Evolutionary conservation across 495 filamentous ascomycete genomes (phyloP).

Genomic region (Podospora anserina): DNA sequence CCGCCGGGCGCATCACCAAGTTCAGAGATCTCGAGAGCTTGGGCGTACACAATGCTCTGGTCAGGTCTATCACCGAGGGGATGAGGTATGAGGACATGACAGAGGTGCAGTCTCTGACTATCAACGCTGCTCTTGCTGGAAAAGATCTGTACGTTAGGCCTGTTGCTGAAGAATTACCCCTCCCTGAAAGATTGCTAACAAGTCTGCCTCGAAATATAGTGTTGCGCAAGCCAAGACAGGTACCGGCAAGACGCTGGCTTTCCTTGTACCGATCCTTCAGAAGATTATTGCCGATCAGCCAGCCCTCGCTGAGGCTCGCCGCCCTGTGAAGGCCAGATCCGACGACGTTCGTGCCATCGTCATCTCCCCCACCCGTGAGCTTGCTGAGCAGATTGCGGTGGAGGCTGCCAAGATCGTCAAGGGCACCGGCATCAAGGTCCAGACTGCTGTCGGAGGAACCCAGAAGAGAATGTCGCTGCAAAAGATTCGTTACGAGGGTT

Average conservation of each 20-base stretch:
- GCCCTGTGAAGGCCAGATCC: conserved; percentile 35
- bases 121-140: conserved; percentile 72
- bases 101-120: conserved; percentile 81
- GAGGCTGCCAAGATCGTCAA: conserved; percentile 71
- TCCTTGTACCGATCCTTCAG: conserved; percentile 73
- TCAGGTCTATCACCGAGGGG: conserved; percentile 63
- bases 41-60: conserved; percentile 60
- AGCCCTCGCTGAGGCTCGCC: conserved; percentile 35
- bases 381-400: conserved; percentile 88
- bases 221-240: conserved; percentile 86
- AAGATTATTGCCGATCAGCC: conserved; percentile 63
- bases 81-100: conserved; percentile 88
- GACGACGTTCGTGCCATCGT: conserved; percentile 83
- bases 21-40: conserved; percentile 67
- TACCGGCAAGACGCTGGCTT: conserved; percentile 84
- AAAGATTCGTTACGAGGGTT: conserved; percentile 67
- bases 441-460: conserved; percentile 87
- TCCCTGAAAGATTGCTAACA: conserved; percentile 2
- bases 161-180: background rate
- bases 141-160: conserved; percentile 67
- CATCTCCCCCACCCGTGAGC: conserved; percentile 89
- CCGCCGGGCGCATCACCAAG: conserved; percentile 47
- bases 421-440: conserved; percentile 68
- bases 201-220: conserved; percentile 44
- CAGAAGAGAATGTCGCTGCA: conserved; percentile 61